Conservation (phyloP, 768 basidiomycete species). For the Suillus ampliporus region DNA sequence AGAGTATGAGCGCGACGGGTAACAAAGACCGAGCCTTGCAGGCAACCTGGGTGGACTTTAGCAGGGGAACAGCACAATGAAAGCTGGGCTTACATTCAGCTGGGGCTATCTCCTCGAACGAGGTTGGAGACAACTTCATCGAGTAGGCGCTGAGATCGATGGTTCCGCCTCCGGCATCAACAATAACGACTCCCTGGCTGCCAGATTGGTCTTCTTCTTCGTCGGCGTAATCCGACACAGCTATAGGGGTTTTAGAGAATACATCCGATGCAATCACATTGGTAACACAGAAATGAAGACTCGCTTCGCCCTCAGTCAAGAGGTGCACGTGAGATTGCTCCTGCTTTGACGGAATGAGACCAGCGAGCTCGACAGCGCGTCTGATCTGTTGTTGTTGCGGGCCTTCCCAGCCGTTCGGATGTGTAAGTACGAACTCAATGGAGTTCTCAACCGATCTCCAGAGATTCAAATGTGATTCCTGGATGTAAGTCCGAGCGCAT, state of each 20-base stretch:
- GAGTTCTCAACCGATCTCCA: conserved; percentile 29
- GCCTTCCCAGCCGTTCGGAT: conserved; percentile 41
- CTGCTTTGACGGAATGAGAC: conserved; percentile 22
- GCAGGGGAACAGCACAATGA: neutral
- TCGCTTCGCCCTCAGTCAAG: conserved; percentile 34
- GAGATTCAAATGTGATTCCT: conserved; percentile 34
- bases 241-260: conserved; percentile 16
- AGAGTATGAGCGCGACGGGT: conserved; percentile 33
- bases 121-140: conserved; percentile 24
- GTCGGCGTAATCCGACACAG: conserved; percentile 3
- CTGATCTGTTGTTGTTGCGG: conserved; percentile 36
- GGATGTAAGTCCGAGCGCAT: conserved; percentile 29
- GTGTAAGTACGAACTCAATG: conserved; percentile 31
- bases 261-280: conserved; percentile 44
- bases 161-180: conserved; percentile 53
- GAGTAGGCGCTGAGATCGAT: conserved; percentile 45
- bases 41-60: conserved; percentile 31
- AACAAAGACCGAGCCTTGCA: conserved; percentile 46
- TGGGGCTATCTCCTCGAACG: conserved; percentile 42
- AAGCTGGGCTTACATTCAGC: conserved; percentile 30
- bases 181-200: conserved; percentile 43
- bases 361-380: conserved; percentile 28
- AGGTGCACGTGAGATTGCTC: conserved; percentile 28
- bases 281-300: conserved; percentile 45
- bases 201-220: conserved; percentile 27